Evolutionary conservation across 345 rosid species (phyloP).

Genomic region (Noccaea caerulescens): DNA sequence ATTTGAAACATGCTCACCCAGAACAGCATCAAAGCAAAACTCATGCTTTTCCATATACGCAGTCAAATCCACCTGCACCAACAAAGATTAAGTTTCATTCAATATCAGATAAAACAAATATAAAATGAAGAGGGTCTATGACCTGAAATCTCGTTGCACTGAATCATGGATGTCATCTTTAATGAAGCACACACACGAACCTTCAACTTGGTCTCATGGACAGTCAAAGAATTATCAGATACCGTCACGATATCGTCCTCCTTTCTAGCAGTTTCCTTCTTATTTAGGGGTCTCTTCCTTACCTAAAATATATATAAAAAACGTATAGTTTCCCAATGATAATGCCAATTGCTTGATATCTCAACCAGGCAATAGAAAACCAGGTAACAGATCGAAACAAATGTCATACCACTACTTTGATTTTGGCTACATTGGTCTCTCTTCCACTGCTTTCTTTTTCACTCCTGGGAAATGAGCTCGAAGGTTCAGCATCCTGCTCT

Average conservation of each 20-base stretch:
- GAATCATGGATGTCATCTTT: slow-evolving; percentile 38
- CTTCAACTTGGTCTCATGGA: slow-evolving; percentile 96
- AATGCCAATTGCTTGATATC: slow-evolving; percentile 11
- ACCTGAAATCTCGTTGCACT: slow-evolving; percentile 31
- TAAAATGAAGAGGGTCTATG: slow-evolving; percentile 31
- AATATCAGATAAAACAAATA: slow-evolving; percentile 30
- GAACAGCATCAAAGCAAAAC: slow-evolving; percentile 98
- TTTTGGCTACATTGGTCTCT: slow-evolving; percentile 88
- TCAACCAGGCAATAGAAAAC: slow-evolving; percentile 2
- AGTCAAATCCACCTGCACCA: slow-evolving; percentile 94
- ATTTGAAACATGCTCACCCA: slow-evolving; percentile 79
- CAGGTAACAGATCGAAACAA: slow-evolving; percentile 13
- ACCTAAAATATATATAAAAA: slow-evolving; percentile 54
- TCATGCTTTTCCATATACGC: slow-evolving; percentile 98
- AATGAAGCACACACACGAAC: slow-evolving; percentile 49
- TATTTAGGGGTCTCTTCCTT: slow-evolving; percentile 94
- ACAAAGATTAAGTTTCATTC: slow-evolving; percentile 43
- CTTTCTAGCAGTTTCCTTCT: slow-evolving; percentile 80
- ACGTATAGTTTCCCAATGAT: not conserved
- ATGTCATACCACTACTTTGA: slow-evolving; percentile 92
- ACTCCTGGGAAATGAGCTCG: slow-evolving; percentile 47
- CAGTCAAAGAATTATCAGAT: slow-evolving; percentile 67
- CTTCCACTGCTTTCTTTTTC: slow-evolving; percentile 75
- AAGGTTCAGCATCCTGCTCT: slow-evolving; percentile 62
- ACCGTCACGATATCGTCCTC: slow-evolving; percentile 95